Evolutionary conservation across 1,284 basidiomycete genomes (phyloP), one percentile per base, ranked within the genome.

Genomic region (Fistulinella staudtii): DNA sequence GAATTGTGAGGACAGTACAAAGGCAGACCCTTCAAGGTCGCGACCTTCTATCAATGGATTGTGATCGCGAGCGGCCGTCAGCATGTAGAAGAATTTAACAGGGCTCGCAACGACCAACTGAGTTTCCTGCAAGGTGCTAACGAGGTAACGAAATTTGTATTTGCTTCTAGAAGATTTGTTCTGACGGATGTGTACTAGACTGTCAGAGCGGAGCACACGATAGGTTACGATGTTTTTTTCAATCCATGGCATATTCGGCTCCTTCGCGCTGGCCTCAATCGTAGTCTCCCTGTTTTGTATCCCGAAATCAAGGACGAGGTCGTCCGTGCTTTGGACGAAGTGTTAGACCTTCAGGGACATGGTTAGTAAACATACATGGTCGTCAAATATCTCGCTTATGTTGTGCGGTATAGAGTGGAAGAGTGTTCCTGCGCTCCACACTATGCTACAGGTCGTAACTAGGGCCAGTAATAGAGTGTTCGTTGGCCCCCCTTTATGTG

Each of bases 401-500:
- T 3, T 5, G 33, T 10, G 20, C 24, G 1, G 36, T 5, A n/a
- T 36, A 70, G 67, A 63, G 18, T 68, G 67, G 67, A 57, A 52
- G 24, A 45, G 39, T 10, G 18, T 66, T 4, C 53, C 54, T 2
- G 53, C 47, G 7, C 7, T 39, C 3, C 27, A 42, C 1, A 47
- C 46, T 5, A 24, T 58, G 8, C 55, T 47, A 31, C 18, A 62
- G 17, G 53, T 72, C 1, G 50, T 72, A 4, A 54, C 58, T 29
- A 56, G 65, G 33, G 50, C 62, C 15, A 65, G 46, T 36, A 72
- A 70, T 43, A 60, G 73, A 17, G 38, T 64, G 5, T 69, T 73
- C 36, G 66, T 72, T 31, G 71, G 72, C 3, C 54, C 65, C n/a
- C 69, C 71, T 15, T 36, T 69, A 9, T 72, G 70, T 70, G 45